Conservation (phyloP, 768 basidiomycete species). For the Amanita pallidorosea region DNA sequence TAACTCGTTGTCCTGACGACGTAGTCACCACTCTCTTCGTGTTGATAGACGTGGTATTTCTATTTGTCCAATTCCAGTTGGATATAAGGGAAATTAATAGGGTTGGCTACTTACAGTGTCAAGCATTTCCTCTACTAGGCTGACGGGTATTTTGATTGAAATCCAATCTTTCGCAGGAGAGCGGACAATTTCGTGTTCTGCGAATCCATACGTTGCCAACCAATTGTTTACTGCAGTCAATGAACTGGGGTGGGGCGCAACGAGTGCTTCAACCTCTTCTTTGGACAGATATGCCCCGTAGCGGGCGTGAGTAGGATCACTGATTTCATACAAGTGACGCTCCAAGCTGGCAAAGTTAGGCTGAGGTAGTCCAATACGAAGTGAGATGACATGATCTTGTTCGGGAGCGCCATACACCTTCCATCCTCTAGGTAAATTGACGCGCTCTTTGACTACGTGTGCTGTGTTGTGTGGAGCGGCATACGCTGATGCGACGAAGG, state of each 20-base stretch:
- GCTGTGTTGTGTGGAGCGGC: slow-evolving; percentile 10
- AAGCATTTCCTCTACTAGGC: slow-evolving; percentile 59
- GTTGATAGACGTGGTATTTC: slow-evolving; percentile 56
- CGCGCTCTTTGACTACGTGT: slow-evolving; percentile 35
- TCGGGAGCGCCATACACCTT: slow-evolving; percentile 27
- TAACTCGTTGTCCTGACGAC: slow-evolving; percentile 61
- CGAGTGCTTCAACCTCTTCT: slow-evolving; percentile 50
- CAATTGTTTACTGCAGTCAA: slow-evolving; percentile 47
- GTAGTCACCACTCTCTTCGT: slow-evolving; percentile 38
- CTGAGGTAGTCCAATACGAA: slow-evolving; percentile 50
- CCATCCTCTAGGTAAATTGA: slow-evolving; percentile 34
- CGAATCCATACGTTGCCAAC: slow-evolving; percentile 46
- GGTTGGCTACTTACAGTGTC: slow-evolving; percentile 37
- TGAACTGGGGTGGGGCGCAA: slow-evolving; percentile 46
- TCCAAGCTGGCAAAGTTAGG: slow-evolving; percentile 39
- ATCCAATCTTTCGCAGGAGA: slow-evolving; percentile 68
- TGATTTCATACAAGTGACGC: slow-evolving; percentile 44
- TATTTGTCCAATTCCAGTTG: slow-evolving; percentile 13
- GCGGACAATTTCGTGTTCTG: slow-evolving; percentile 32
- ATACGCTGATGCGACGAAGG: slow-evolving; percentile 13
- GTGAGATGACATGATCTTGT: slow-evolving; percentile 32
- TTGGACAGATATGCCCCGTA: slow-evolving; percentile 53
- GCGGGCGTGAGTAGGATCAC: slow-evolving; percentile 41
- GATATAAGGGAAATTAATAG: background rate
- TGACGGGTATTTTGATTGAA: slow-evolving; percentile 43